phyloP scores from a whole-genome alignment of 2,329 filamentous ascomycete species.

The Sporothrix brunneoviolacea region DNA sequence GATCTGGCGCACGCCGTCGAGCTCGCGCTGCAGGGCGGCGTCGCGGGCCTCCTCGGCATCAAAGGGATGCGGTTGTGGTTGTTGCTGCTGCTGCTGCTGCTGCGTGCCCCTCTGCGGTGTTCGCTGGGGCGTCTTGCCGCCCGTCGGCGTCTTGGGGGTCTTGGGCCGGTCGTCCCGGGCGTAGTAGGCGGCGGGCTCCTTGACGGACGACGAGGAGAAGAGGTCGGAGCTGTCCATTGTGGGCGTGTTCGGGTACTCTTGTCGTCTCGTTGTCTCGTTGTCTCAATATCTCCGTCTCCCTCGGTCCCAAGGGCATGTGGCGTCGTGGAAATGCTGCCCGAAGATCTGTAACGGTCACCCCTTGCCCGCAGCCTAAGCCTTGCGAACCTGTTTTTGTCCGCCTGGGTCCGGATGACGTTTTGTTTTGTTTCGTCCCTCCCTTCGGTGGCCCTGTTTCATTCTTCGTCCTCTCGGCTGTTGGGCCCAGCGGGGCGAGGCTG shows the following conservation, averaged over 20 bases:
- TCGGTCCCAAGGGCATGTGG: too few species aligned
- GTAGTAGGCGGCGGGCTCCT: slow-evolving; percentile 9
- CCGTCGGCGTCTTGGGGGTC: slow-evolving; percentile 43
- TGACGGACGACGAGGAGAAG: slow-evolving; percentile 21
- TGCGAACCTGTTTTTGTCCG: background rate
- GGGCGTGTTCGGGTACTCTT: background rate
- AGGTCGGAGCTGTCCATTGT: slow-evolving; percentile 20
- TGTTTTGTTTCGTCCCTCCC: slow-evolving; percentile 9
- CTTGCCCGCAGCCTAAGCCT: background rate
- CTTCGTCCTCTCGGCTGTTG: background rate
- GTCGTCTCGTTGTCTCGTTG: background rate
- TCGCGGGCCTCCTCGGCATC: slow-evolving; percentile 65
- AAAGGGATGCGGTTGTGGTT: slow-evolving; percentile 35
- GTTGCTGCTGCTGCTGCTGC: slow-evolving; percentile 18
- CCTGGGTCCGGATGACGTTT: slow-evolving; percentile 8
- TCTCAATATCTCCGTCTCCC: too few species aligned
- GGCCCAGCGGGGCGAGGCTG: background rate
- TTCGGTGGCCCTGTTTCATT: background rate
- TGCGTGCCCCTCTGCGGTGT: too few species aligned
- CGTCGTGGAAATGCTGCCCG: too few species aligned
- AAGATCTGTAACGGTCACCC: too few species aligned
- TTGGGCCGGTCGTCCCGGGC: slow-evolving; percentile 28
- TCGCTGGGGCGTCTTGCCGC: slow-evolving; percentile 20
- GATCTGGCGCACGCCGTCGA: slow-evolving; percentile 76
- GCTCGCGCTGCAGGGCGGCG: slow-evolving; percentile 65